Evolutionary conservation across 257 asterid species (phyloP), one percentile per base, ranked within the genome.

Genomic region (Nemophila menziesii): DNA sequence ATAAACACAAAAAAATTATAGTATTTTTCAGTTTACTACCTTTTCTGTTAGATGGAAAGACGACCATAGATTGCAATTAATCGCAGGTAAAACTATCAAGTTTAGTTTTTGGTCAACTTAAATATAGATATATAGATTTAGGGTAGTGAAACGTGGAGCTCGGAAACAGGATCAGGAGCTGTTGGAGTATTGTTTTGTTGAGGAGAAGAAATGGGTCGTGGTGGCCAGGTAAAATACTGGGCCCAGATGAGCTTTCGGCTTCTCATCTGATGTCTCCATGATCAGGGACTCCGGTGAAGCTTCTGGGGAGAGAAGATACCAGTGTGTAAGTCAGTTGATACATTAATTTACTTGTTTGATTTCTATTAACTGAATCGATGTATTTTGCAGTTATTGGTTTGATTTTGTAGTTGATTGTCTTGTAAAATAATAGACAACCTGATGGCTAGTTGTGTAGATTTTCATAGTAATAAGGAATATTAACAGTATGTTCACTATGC

Each of bases 201-300:
- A 73, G 96, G 22, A 69, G 99, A 52, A 76, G 99, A 55, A 90
- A 90, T 47, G 99, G 99, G 60, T 90, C 99, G 23, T 90, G 99
- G 99, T 90, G 99, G 99, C 99, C 99, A 1, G 99, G 99, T 36
- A 85, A 81, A 61, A 90, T 90, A 52, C 90, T 90, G 20, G 93
- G 94, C 20, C 67, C 93, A 5, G 82, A 90, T 48, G 96, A 85
- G 72, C 79, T 90, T 11, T 72, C 94, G 0, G 73, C 93, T 22
- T 58, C 96, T 52, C 93, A 70, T 71, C 39, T 85, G 33, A 77
- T 92, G 49, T 84, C 99, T 41, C 99, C 96, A 0, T 93, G 94
- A 22, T 81, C 99, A 29, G 99, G 99, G 58, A 90, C 99, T 61
- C 99, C 99, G 1, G 99, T 90, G 44, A 90, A 90, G 75, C 99